Evolutionary conservation across 2,329 filamentous ascomycete genomes (phyloP), one percentile per base, ranked within the genome.

Genomic region (Tolypocladium tundrense): DNA sequence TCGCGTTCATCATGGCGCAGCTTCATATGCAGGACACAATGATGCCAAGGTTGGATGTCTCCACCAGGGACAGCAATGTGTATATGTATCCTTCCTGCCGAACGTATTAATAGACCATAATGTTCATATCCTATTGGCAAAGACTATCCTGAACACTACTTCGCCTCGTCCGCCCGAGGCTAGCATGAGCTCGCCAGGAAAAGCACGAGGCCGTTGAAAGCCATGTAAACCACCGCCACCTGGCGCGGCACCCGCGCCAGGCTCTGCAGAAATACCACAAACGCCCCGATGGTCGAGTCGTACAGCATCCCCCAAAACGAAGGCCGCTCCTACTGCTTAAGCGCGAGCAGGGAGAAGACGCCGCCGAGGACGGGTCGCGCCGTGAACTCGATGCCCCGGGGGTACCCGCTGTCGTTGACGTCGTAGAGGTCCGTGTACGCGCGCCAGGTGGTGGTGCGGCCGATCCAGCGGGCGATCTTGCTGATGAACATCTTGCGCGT

Each of bases 311-410:
- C 16, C 4, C 27, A 9, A 9, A 35, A 3, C 8, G 31, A 35
- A 31, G 1, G 2, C 6, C 31, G 31, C 27, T n/a, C 35, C 56
- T 55, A 58, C 41, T 51, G 8, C 24, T 41, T 41, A 59, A 93
- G 72, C 31, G 88, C 87, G 70, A 96, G 73, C 65, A 92, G 81
- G 2, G 90, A 86, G 76, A 93, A 96, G 70, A 90, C 84, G 0
- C 87, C 90, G 3, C 91, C 91, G 50, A 88, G 80, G 1, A 96
- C 91, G 0, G 91, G 91, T 41, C 91, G 75, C 1, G 90, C 90
- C 60, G 86, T 86, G 74, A 96, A 96, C 57, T 82, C 77, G 1
- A 85, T 81, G 0, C 80, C 81, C 0, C 80, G 79, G 57, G 88
- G 76, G 60, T 74, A 94, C 19, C 83, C 84, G 10, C 88, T 16